Base-by-base conservation (phyloP, 2,329 filamentous ascomycete species). In the Xylariaceae sp. region DNA sequence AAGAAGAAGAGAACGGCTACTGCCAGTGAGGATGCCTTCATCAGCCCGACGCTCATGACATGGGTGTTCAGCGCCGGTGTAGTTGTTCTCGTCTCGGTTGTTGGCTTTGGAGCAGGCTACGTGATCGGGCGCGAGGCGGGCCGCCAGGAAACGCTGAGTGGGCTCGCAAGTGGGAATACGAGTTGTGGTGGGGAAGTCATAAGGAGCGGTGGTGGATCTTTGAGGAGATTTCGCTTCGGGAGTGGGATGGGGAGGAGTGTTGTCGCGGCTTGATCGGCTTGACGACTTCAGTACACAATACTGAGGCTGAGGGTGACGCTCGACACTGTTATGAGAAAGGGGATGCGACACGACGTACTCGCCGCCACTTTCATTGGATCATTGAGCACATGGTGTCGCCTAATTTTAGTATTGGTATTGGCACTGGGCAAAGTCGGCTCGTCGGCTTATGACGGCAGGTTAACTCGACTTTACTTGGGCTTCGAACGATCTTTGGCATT, bases 101-200 rank as follows among this genome's bases (percentile, higher is more conserved):
- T 87, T 32, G 83, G 83, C 2, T 87, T 87, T 57, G 82, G 83
- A 2, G 83, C 83, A 9, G 83, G 84, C 11, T 86, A 85, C 59
- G 82, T 85, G 19, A 82, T 86, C 51, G 83, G 84, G 5, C 73
- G 82, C 22, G 83, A 87, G 58, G 82, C 84, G 19, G 83, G 83
- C 3, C 75, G 80, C 32, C 80, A 85, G 56, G 82, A 87, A 60
- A 71, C 71, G 11, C 64, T 77, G n/a, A 68, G 68, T 10, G 70
- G 70, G 14, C 64, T 73, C 38, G 62, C 72, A 39, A 68, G 68
- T 32, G 67, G 74, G 45, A 76, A 76, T 55, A 68, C 73, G n/a
- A 74, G 70, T 5, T 81, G 79, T 54, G 75, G 79, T 6, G 67
- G 72, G 31, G 79, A 83, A 54, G 73, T 81, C 3, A 75, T 82